phyloP scores from a whole-genome alignment of 2,329 filamentous ascomycete genomes.

The Claviceps purpurea region DNA sequence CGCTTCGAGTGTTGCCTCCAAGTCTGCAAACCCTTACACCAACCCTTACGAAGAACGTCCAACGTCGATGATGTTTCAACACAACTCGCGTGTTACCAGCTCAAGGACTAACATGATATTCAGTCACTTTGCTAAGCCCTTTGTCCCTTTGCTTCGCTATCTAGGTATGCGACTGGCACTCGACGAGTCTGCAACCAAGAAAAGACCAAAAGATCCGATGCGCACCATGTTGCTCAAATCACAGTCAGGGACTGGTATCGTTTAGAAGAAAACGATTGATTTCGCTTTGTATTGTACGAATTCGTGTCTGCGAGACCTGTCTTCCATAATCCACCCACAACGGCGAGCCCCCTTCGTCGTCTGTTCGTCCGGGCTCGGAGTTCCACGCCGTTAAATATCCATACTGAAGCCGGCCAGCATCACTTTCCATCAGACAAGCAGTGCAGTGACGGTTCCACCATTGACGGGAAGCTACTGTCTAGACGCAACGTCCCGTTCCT shows the following conservation, averaged over 20 bases:
- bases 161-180: no score
- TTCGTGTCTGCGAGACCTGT: not conserved
- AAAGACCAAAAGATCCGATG: not conserved
- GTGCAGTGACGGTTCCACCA: not conserved
- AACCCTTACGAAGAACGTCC: no score
- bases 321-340: not conserved
- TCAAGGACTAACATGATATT: no score
- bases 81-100: no score
- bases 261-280: not conserved
- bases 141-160: not conserved
- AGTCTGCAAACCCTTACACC: no score
- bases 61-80: no score
- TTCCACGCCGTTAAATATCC: not conserved
- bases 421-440: not conserved
- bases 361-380: not conserved
- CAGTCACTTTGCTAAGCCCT: not conserved
- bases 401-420: not conserved
- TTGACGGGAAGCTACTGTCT: conserved; percentile 1
- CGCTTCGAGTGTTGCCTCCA: no score
- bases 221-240: not conserved
- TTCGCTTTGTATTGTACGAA: not conserved
- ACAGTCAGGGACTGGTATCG: not conserved
- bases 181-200: no score
- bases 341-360: no score
- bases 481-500: conserved; percentile 4